Base-by-base conservation (phyloP, 768 basidiomycete genomes). In the Termitomyces sp. region DNA sequence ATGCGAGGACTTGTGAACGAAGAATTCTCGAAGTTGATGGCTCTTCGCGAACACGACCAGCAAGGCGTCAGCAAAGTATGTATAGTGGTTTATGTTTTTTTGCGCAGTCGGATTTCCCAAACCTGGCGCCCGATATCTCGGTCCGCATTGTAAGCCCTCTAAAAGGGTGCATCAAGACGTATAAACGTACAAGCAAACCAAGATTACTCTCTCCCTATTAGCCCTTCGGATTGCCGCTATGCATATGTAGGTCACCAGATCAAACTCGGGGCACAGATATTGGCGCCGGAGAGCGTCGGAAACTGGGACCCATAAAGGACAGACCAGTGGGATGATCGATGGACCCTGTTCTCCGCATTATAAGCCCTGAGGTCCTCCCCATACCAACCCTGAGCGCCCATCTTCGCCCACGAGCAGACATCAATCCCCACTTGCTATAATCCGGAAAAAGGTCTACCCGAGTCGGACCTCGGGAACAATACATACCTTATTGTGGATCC, bases 131-230 rank as follows among this genome's bases (percentile, higher is more conserved):
- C 37, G 37, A 55, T 55, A 35, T 50, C 30, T 37, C 38, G 58
- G 58, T 51, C 54, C 38, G 48, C 14, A 47, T 43, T 40, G 43
- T 33, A 38, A 21, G 35, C 14, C 28, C 40, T 53, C 50, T 45
- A 56, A 46, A 56, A 54, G 28, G 55, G 52, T 44, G 52, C 43
- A 56, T 54, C 55, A 53, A 26, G 56, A 59, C 59, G 35, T 60
- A 53, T 48, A 60, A 55, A 61, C 60, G 56, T 61, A 61, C 60
- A 61, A 62, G 58, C 48, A 40, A 23, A 48, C 48, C 37, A 53
- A 45, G 42, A 54, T 62, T 55, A 62, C 57, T 42, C 60, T 62
- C 52, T 48, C 48, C 8, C 56, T 30, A 52, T 58, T 49, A 56
- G 7, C 55, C 52, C 28, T 53, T 54, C 43, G 50, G 50, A 53